Base-by-base conservation (phyloP, 208 protist species). In the Trypanosomatidae sp. region DNA sequence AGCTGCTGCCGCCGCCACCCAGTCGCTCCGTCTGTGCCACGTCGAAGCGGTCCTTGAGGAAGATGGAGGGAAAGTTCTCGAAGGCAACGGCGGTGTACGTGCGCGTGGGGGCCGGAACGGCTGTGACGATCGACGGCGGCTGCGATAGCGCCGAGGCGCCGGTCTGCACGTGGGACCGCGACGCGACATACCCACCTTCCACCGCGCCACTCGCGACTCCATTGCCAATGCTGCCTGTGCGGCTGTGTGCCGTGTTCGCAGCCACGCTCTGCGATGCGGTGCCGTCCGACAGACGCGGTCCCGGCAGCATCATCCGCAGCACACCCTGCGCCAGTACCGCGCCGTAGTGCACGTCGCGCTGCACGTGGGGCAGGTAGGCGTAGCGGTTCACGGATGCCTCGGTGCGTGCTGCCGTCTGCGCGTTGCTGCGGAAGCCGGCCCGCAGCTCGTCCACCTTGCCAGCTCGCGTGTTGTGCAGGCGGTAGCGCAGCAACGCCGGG, bases 51-150 rank as follows among this genome's bases (percentile, higher is more conserved):
- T 82, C 69, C 62, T 89, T 91, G 3, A 90, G 80, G 62, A 92
- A 92, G 68, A 94, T 75, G 33, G 85, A 91, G 1, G 90, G 85
- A 46, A 90, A 74, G 36, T 66, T 43, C 52, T 88, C 83, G 69
- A 86, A 94, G 50, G 83, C 76, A 33, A 86, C 82, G 9, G 81
- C 62, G 52, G 71, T 19, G 73, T 72, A 86, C 33, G 75, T 75
- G 50, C 49, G 25, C 3, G 71, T 73, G 41, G 41, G 62, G 25
- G 50, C 62, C 41, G 65, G 67, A 6, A 46, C 55, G 0, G 67
- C 55, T 2, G 8, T 33, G 13, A 28, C 33, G 55, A 15, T 49
- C n/a, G 47, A 66, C 49, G 30, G 1, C 41, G 71, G 41, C 69
- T 0, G 46, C 58, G 22, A 62, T 13, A 0, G 60, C 43, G 36